Conservation (phyloP, 768 basidiomycete genomes). For the Lactarius vividus region DNA sequence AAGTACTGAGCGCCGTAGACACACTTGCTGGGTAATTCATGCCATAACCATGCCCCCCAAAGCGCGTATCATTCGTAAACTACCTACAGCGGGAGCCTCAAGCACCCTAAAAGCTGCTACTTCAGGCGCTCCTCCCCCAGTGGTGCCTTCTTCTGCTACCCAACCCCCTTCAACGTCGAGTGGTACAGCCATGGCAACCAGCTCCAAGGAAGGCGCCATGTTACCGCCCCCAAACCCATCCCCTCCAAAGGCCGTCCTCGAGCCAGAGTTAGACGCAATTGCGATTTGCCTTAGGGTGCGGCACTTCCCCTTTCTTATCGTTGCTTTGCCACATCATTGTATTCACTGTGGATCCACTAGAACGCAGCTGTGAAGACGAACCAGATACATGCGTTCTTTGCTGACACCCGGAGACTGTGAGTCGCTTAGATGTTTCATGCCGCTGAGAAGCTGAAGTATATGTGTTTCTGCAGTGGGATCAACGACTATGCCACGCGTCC, state of each 20-base stretch:
- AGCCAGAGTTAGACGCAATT: slow-evolving; percentile 64
- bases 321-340: not conserved
- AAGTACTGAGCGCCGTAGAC: not conserved
- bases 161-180: slow-evolving; percentile 16
- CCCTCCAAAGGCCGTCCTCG: slow-evolving; percentile 44
- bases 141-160: slow-evolving; percentile 33
- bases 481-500: slow-evolving; percentile 56
- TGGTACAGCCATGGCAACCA: not conserved
- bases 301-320: not conserved
- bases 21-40: slow-evolving; percentile 1
- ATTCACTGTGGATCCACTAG: slow-evolving; percentile 32
- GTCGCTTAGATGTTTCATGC: slow-evolving; percentile 30
- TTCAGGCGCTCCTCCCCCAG: slow-evolving; percentile 6
- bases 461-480: slow-evolving; percentile 45
- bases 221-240: slow-evolving; percentile 52
- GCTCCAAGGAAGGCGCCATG: slow-evolving; percentile 40
- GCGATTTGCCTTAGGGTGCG: slow-evolving; percentile 56
- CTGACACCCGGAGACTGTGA: slow-evolving; percentile 63
- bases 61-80: slow-evolving; percentile 39
- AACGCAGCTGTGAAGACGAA: slow-evolving; percentile 68
- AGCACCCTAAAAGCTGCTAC: slow-evolving; percentile 10
- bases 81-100: slow-evolving; percentile 22
- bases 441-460: not conserved
- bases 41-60: slow-evolving; percentile 45
- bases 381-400: slow-evolving; percentile 67